Evolutionary conservation across 208 protist species (phyloP), one percentile per base, ranked within the genome.

Genomic region (Leishmania braziliensis): DNA sequence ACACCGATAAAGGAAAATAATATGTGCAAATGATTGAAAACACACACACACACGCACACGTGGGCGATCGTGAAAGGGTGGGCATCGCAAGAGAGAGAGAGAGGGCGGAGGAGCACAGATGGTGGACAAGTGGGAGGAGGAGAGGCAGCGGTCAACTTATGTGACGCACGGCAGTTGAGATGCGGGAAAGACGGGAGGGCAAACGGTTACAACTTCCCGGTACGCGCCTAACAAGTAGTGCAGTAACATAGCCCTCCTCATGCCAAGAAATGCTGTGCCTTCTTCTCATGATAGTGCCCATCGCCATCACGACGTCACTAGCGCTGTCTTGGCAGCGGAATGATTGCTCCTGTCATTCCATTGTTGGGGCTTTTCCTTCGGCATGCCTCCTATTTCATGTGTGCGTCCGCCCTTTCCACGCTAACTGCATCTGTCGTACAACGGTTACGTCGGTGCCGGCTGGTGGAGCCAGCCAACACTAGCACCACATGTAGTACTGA

Each of bases 401-500:
- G 43, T 50, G 39, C 26, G 29, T 12, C 48, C 20, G 29, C 5
- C 39, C 5, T 70, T 70, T 8, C 12, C 33, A 20, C 18, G 5
- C 39, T 46, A n/a, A 18, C 39, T 14, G 20, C 43, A 36, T 14
- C 23, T 72, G 68, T 8, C 18, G 43, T 2, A 10, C 23, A n/a
- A 26, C 20, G 6, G 3, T 12, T 23, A 33, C 46, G 33, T 29
- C 36, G 18, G 39, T n/a, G 29, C 71, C 5, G 12, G 29, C 3
- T 58, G n/a, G 50, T 50, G n/a, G n/a, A 33, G 23, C 51, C n/a
- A 23, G 5, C 26, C 58, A 39, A 46, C n/a, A 60, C 26, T 26
- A 65, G 54, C 29, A 51, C 58, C 46, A 78, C 81, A 84, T 4
- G 50, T 26, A 80, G 70, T 84, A 71, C 58, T 77, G 76, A 12